phyloP scores from a whole-genome alignment of 306 rosid species.

The Sicyos baderoa region DNA sequence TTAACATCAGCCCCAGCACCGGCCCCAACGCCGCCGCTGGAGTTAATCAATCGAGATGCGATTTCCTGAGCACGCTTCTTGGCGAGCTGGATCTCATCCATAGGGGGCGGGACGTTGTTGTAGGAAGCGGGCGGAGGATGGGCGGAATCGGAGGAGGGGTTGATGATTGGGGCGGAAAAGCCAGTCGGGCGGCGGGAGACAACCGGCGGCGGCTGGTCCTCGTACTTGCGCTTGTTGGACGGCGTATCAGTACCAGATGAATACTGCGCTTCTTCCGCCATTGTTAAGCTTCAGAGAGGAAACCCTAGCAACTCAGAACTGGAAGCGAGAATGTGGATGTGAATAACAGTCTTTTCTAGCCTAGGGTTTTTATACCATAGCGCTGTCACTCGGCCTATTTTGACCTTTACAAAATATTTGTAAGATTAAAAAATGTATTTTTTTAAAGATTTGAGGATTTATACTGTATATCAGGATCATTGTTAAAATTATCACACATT shows the following conservation, averaged over 20 bases:
- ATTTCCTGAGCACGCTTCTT: constrained; percentile 94
- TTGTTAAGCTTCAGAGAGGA: constrained; percentile 18
- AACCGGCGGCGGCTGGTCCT: constrained; percentile 44
- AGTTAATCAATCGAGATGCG: constrained; percentile 63
- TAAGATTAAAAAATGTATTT: too few species aligned
- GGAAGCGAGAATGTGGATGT: constrained; percentile 8
- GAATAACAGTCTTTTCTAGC: background rate
- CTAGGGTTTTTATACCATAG: background rate
- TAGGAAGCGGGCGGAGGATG: constrained; percentile 36
- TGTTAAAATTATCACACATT: too few species aligned
- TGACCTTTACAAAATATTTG: too few species aligned
- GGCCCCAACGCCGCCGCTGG: constrained; percentile 10
- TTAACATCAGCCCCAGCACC: constrained; percentile 39
- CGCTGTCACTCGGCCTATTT: background rate
- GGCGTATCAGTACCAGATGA: constrained; percentile 45
- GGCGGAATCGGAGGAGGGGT: constrained; percentile 41
- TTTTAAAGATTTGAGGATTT: too few species aligned
- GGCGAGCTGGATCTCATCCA: constrained; percentile 66
- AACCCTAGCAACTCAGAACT: constrained; percentile 39
- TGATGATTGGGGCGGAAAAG: constrained; percentile 51
- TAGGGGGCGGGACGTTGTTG: constrained; percentile 61
- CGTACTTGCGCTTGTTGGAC: constrained; percentile 70
- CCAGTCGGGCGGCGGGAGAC: constrained; percentile 48
- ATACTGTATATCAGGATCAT: too few species aligned
- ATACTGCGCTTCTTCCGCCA: constrained; percentile 74